Evolutionary conservation across 805 yeast species (phyloP), one percentile per base, ranked within the genome.

Genomic region (Teunomyces kruisii): DNA sequence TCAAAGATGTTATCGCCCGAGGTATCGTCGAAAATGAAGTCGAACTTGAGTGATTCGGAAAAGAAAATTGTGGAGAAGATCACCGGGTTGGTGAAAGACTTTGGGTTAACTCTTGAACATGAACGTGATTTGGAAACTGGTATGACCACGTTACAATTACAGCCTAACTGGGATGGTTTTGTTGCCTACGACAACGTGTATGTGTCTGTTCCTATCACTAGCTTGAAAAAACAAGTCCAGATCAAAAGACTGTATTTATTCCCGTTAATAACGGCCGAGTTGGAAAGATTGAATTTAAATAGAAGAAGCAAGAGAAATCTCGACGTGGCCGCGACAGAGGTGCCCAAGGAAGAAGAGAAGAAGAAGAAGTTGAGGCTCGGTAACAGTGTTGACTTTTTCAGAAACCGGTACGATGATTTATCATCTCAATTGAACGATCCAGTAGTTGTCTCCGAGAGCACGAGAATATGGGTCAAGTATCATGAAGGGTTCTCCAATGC

Each of bases 401-500:
- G 62, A 44, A 63, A 58, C 5, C 64, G 58, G 42, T 71, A 71
- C 50, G 73, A 65, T 15, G 68, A 61, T 13, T 49, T 69, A 9
- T 50, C 65, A 8, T 57, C 58, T 12, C 71, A 67, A 46, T 51
- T 59, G 12, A 45, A 46, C 12, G 57, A 52, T 39, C 42, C 57
- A 42, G 51, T 56, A 47, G 42, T 67, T 50, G 33, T 57, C 63
- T 26, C 68, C 24, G 80, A 54, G 74, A 81, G 38, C 16, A 47
- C 62, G 7, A 55, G 75, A 41, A 71, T 71, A 28, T 90, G 97
- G 97, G 87, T 90, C n/a, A 88, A 86, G 58, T 89, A 84, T 59
- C 86, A 86, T 51, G 97, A 90, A 65, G 97, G 97, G 0, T 90
- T 85, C 57, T 86, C 96, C 4, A 86, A 88, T 62, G 97, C 97